Conservation (phyloP, 352 stramenopile genomes). For the Phytophthora chlamydospora region DNA sequence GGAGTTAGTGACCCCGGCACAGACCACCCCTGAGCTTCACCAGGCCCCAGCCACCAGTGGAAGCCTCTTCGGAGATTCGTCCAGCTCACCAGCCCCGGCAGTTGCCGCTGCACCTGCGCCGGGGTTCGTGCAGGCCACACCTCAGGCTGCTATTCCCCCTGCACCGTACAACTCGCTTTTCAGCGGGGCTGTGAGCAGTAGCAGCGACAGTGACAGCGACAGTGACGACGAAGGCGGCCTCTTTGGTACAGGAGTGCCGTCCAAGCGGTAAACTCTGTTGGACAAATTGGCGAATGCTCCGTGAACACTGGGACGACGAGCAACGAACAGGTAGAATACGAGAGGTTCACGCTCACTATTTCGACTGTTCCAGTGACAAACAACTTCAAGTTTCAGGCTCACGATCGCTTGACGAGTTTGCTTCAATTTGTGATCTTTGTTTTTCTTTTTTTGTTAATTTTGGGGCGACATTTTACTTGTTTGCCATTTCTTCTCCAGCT, state of each 20-base stretch:
- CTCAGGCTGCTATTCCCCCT: slow-evolving; percentile 25
- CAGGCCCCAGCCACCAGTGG: slow-evolving; percentile 20
- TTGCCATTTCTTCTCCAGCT: slow-evolving; percentile 27
- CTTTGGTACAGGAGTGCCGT: slow-evolving; percentile 80
- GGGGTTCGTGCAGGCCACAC: slow-evolving; percentile 35
- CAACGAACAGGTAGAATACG: slow-evolving; percentile 28
- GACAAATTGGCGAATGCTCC: slow-evolving; percentile 17
- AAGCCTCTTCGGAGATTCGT: slow-evolving; percentile 40
- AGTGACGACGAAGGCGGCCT: slow-evolving; percentile 80
- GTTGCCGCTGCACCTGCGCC: slow-evolving; percentile 23
- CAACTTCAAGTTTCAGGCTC: slow-evolving; percentile 17
- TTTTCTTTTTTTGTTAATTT: slow-evolving; percentile 23
- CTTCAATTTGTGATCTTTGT: slow-evolving; percentile 32
- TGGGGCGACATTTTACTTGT: slow-evolving; percentile 31
- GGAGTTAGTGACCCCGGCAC: slow-evolving; percentile 29
- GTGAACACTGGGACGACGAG: slow-evolving; percentile 20
- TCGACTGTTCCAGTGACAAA: slow-evolving; percentile 25
- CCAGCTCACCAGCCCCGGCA: slow-evolving; percentile 18
- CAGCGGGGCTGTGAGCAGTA: slow-evolving; percentile 54
- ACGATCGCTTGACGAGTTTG: slow-evolving; percentile 18
- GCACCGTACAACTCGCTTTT: slow-evolving; percentile 72
- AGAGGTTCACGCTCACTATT: slow-evolving; percentile 27
- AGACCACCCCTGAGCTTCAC: slow-evolving; percentile 30
- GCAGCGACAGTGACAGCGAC: slow-evolving; percentile 69
- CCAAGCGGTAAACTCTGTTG: slow-evolving; percentile 52